Evolutionary conservation across 805 yeast genomes (phyloP), one percentile per base, ranked within the genome.

Genomic region (Ascoidea asiatica): DNA sequence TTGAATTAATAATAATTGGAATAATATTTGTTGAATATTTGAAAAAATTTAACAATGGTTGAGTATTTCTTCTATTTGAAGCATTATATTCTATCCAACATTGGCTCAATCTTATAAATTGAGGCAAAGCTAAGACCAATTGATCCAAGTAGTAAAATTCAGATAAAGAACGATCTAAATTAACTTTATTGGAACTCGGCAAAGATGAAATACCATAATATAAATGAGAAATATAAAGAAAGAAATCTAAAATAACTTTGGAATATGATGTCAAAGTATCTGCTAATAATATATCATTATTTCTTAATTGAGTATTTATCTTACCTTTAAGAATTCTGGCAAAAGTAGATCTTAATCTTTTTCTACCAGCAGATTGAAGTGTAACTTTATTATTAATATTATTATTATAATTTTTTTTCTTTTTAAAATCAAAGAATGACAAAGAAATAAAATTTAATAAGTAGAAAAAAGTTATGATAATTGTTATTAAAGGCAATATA

Each of bases 261-360:
- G 86, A 67, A 57, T 82, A 87, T 0, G 96, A 87, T 0, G 94
- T 82, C 40, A 92, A 65, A 4, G 88, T 77, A 63, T 90, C 98
- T 5, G 95, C 77, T 13, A 89, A 58, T 41, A 92, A 61, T 37
- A 90, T 83, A 57, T 90, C 97, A 45, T 84, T 82, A 17, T 83
- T 74, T 53, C 95, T 66, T 58, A 73, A 61, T 38, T 56, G 48
- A 15, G 71, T 70, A 53, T 81, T 81, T 29, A 86, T 76, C 2
- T 69, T 66, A 2, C 95, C 95, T 2, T 56, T 43, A 4, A 71
- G 43, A 4, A 84, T 65, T 43, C 95, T 64, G 43, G 62, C 63
- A 37, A 78, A 50, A 0, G 85, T 73, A 19, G 68, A 55, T 39
- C 64, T 56, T 18, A 79, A 59, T 37, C 86, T 57, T 45, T 61